Evolutionary conservation across 257 asterid species (phyloP).

Genomic region (Striga asiatica): DNA sequence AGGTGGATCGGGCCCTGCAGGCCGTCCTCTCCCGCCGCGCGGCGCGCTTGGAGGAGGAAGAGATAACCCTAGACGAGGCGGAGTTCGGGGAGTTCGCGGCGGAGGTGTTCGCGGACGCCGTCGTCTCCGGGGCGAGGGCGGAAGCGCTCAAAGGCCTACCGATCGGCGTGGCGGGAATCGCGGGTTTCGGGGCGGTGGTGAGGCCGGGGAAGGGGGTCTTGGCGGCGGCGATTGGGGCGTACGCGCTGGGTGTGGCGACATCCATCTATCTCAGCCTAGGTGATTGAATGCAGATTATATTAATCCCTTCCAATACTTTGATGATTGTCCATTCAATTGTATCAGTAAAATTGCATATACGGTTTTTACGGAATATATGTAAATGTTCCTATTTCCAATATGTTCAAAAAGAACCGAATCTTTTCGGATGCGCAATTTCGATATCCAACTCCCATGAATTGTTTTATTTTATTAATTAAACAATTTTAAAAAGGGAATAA

Average conservation of each 20-base stretch:
- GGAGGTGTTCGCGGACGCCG: slow-evolving; percentile 42
- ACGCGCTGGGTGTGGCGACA: slow-evolving; percentile 60
- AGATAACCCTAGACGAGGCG: slow-evolving; percentile 26
- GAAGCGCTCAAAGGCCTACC: slow-evolving; percentile 48
- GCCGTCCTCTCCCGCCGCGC: slow-evolving; percentile 22
- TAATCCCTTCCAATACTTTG: no score
- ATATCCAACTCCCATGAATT: no score
- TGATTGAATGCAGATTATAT: no score
- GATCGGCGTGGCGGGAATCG: slow-evolving; percentile 61
- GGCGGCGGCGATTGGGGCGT: slow-evolving; percentile 63
- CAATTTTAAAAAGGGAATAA: no score
- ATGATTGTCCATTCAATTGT: no score
- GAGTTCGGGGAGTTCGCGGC: slow-evolving; percentile 49
- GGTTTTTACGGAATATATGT: no score
- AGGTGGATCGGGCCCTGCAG: slow-evolving; percentile 49
- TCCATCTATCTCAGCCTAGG: slow-evolving; percentile 33
- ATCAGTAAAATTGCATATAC: no score
- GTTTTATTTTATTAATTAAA: no score
- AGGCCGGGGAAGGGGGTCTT: slow-evolving; percentile 43
- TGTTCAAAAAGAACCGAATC: no score
- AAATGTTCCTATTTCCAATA: no score
- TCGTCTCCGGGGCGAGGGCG: slow-evolving; percentile 31
- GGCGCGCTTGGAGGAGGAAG: slow-evolving; percentile 18
- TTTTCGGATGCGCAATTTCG: no score
- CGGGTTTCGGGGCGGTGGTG: slow-evolving; percentile 47